Conservation (phyloP, 495 filamentous ascomycete species). For the Platismatia glauca region DNA sequence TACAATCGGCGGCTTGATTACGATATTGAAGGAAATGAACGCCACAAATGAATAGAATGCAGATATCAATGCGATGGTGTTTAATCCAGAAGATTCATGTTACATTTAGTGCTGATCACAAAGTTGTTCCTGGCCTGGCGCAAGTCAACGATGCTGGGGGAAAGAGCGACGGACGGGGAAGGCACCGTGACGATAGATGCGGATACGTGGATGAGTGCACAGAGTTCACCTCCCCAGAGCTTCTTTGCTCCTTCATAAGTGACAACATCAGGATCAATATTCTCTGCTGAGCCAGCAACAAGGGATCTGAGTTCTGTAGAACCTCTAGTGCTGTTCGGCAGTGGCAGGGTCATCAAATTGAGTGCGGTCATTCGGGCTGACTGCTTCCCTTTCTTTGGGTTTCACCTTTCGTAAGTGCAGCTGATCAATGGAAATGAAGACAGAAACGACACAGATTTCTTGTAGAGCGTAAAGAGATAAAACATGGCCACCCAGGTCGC, state of each 20-base stretch:
- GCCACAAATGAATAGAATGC: background rate
- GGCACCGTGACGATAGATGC: slow-evolving; percentile 80
- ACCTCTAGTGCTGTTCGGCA: slow-evolving; percentile 63
- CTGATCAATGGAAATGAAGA: slow-evolving; percentile 64
- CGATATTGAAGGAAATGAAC: slow-evolving; percentile 9
- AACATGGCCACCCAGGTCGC: no score
- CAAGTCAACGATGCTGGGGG: background rate
- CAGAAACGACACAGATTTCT: slow-evolving; percentile 71
- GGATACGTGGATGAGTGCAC: slow-evolving; percentile 82
- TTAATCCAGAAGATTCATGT: background rate
- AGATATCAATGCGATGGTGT: background rate
- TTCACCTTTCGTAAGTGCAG: no score
- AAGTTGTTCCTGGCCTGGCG: slow-evolving; percentile 56
- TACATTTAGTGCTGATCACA: slow-evolving; percentile 79
- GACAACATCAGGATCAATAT: slow-evolving; percentile 25
- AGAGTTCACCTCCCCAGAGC: slow-evolving; percentile 70
- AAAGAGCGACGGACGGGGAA: background rate
- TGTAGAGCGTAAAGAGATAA: slow-evolving; percentile 70
- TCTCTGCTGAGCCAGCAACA: slow-evolving; percentile 22
- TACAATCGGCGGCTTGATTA: background rate
- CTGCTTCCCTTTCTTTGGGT: slow-evolving; percentile 76
- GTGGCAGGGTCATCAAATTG: slow-evolving; percentile 71
- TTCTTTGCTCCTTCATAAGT: slow-evolving; percentile 26
- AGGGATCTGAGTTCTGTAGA: slow-evolving; percentile 50
- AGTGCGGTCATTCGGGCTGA: slow-evolving; percentile 85